Conservation (phyloP, 2,329 filamentous ascomycete genomes). For the Aspergillus felis region DNA sequence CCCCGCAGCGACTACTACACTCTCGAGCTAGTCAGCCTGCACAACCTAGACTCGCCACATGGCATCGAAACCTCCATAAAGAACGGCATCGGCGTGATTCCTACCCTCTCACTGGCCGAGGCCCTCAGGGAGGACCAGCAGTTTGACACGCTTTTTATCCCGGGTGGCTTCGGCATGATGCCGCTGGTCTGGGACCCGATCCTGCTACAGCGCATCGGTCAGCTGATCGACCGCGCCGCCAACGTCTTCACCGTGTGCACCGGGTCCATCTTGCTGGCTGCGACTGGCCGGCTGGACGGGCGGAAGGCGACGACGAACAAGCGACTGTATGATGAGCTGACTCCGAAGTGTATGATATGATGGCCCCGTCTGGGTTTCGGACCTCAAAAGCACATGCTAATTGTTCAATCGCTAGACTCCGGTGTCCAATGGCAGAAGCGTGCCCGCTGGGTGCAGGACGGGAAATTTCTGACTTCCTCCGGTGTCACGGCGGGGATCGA, state of each 20-base stretch:
- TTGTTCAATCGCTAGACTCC: neutral
- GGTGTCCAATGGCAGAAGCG: neutral
- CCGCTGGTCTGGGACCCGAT: conserved; percentile 13
- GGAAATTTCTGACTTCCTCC: neutral
- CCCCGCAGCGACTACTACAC: conserved; percentile 18
- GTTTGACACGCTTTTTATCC: conserved; percentile 63
- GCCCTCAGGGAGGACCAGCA: conserved; percentile 47
- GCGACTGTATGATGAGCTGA: conserved; percentile 9
- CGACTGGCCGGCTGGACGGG: conserved; percentile 58
- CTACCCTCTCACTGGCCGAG: conserved; percentile 54
- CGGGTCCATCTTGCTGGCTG: conserved; percentile 56
- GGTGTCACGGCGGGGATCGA: neutral
- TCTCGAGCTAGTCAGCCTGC: conserved; percentile 28
- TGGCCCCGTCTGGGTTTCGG: neutral
- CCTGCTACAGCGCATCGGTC: conserved; percentile 21
- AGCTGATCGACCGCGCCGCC: conserved; percentile 43
- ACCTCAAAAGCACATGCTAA: neutral
- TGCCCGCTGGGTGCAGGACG: neutral
- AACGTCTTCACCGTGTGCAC: conserved; percentile 63
- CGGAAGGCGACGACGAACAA: conserved; percentile 65
- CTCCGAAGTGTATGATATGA: neutral
- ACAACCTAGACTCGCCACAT: conserved; percentile 28
- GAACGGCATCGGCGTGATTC: conserved; percentile 32
- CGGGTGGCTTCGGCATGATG: conserved; percentile 54
- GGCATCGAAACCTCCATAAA: conserved; percentile 22